Percentiles rank a stretch among this genome's conserved stretches.
These are phyloP conservation scores for Ambrosiella cleistominuta DNA, from an alignment of 2,329 filamentous ascomycete species.

Conservation along the genomic window DNA sequence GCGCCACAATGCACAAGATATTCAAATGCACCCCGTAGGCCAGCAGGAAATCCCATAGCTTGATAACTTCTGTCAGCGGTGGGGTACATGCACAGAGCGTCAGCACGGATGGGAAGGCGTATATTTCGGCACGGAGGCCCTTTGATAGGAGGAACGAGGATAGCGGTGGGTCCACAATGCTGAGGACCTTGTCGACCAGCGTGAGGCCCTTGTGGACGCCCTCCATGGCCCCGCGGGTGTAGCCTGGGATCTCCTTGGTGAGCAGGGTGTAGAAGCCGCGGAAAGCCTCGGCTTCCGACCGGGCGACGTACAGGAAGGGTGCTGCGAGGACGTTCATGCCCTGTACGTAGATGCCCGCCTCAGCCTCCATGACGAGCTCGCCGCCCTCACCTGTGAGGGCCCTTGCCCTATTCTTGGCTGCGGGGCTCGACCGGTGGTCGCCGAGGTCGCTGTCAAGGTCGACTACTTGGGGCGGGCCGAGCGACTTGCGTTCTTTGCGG, in stretches of 20 bases:
- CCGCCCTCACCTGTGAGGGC: slow-evolving; percentile 43
- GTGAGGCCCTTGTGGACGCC: slow-evolving; percentile 85
- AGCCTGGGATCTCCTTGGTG: slow-evolving; percentile 75
- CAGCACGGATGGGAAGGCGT: slow-evolving; percentile 86
- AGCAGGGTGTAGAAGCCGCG: slow-evolving; percentile 78
- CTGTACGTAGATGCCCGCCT: slow-evolving; percentile 82
- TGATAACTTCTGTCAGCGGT: slow-evolving; percentile 77
- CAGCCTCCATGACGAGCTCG: slow-evolving; percentile 34
- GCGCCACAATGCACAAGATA: slow-evolving; percentile 88
- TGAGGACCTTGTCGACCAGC: slow-evolving; percentile 78
- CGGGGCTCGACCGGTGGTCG: slow-evolving; percentile 13
- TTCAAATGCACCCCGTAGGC: slow-evolving; percentile 92
- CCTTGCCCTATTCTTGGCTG: slow-evolving; percentile 33
- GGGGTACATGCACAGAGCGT: slow-evolving; percentile 93
- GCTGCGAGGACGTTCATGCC: slow-evolving; percentile 98
- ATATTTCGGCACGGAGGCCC: slow-evolving; percentile 80
- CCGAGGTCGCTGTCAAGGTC: background rate
- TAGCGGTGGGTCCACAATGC: slow-evolving; percentile 79
- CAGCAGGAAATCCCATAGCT: slow-evolving; percentile 93
- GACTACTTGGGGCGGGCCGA: slow-evolving; percentile 18
- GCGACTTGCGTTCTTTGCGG: slow-evolving; percentile 19
- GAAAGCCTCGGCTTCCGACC: slow-evolving; percentile 89
- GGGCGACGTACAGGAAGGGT: slow-evolving; percentile 84
- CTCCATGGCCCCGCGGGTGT: slow-evolving; percentile 91
- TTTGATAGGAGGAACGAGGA: slow-evolving; percentile 71